Evolutionary conservation across 2,329 filamentous ascomycete genomes (phyloP).

Genomic region (Hymenoscyphus occultus): DNA sequence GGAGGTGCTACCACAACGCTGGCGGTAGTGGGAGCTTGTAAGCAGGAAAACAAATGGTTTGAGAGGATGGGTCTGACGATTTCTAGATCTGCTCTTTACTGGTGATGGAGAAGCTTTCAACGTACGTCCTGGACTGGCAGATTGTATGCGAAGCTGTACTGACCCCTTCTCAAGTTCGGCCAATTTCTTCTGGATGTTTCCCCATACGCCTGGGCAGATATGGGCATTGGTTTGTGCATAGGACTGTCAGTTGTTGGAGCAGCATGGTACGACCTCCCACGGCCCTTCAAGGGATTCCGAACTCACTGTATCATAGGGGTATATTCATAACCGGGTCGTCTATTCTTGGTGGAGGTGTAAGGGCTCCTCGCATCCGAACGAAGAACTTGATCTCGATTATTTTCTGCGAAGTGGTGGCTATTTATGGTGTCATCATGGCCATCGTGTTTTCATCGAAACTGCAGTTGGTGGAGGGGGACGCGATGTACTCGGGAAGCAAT

Average conservation of each 20-base stretch:
- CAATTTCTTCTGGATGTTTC: slow-evolving; percentile 92
- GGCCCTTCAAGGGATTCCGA: background rate
- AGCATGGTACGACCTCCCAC: slow-evolving; percentile 68
- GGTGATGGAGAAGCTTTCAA: slow-evolving; percentile 95
- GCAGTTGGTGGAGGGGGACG: slow-evolving; percentile 59
- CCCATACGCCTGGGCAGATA: slow-evolving; percentile 86
- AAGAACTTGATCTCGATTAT: slow-evolving; percentile 99
- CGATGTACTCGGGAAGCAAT: slow-evolving; percentile 69
- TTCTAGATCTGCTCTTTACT: slow-evolving; percentile 94
- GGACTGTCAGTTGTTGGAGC: slow-evolving; percentile 94
- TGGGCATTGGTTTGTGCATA: slow-evolving; percentile 92
- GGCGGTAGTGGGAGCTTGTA: slow-evolving; percentile 75
- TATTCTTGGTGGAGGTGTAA: slow-evolving; percentile 94
- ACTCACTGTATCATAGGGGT: slow-evolving; percentile 60
- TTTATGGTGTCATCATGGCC: slow-evolving; percentile 99
- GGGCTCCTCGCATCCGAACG: slow-evolving; percentile 93
- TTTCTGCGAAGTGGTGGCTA: slow-evolving; percentile 99
- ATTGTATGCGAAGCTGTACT: slow-evolving; percentile 23
- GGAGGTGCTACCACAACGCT: slow-evolving; percentile 67
- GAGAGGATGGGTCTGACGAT: slow-evolving; percentile 24
- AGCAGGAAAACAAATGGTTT: slow-evolving; percentile 42
- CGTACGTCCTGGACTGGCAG: slow-evolving; percentile 48
- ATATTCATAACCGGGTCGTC: slow-evolving; percentile 98
- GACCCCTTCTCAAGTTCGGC: slow-evolving; percentile 62
- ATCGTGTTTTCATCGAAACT: slow-evolving; percentile 96